Percentiles rank a stretch among this genome's conserved stretches.
Evolutionary conservation across 1,139 yeast species (phyloP).

Genomic region (Zygotorulaspora mrakii): DNA sequence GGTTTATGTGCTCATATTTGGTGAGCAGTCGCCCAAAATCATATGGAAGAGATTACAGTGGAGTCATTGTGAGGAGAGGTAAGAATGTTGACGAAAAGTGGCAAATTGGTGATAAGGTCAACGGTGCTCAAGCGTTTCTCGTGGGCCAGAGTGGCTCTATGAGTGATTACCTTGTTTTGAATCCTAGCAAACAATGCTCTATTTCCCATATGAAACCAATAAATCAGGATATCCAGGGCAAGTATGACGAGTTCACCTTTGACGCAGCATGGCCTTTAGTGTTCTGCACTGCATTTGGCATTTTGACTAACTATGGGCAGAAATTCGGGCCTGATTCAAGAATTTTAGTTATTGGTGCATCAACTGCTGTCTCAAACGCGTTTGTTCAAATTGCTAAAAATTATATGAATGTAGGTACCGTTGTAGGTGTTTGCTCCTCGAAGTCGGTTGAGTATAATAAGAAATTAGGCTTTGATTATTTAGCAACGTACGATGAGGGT

Average conservation of each 20-base stretch:
- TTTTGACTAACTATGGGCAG: slow-evolving; percentile 21
- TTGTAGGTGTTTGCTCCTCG: slow-evolving; percentile 45
- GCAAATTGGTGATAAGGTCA: slow-evolving; percentile 29
- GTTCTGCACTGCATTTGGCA: slow-evolving; percentile 32
- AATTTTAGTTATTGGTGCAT: slow-evolving; percentile 34
- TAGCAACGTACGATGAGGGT: slow-evolving; percentile 49
- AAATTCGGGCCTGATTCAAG: slow-evolving; percentile 24
- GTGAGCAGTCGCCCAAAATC: slow-evolving; percentile 21
- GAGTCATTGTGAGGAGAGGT: slow-evolving; percentile 30
- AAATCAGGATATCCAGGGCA: slow-evolving; percentile 2
- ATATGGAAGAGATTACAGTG: slow-evolving; percentile 31
- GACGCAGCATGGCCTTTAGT: slow-evolving; percentile 33
- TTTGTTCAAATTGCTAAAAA: slow-evolving; percentile 33
- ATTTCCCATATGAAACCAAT: slow-evolving; percentile 18
- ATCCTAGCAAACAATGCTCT: slow-evolving; percentile 23
- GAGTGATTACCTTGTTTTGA: slow-evolving; percentile 28
- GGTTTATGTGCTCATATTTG: slow-evolving; percentile 15
- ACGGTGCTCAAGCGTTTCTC: slow-evolving; percentile 22
- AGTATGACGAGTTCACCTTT: slow-evolving; percentile 22
- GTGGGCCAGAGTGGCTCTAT: slow-evolving; percentile 28
- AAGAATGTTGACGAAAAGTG: slow-evolving; percentile 23
- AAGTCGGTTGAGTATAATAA: slow-evolving; percentile 43
- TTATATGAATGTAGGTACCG: slow-evolving; percentile 30
- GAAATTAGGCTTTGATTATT: slow-evolving; percentile 49
- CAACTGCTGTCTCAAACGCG: slow-evolving; percentile 32